Evolutionary conservation across 192 early-diverging fungal species (phyloP), one percentile per base, ranked within the genome.

Genomic region (Umbelopsis sp.): DNA sequence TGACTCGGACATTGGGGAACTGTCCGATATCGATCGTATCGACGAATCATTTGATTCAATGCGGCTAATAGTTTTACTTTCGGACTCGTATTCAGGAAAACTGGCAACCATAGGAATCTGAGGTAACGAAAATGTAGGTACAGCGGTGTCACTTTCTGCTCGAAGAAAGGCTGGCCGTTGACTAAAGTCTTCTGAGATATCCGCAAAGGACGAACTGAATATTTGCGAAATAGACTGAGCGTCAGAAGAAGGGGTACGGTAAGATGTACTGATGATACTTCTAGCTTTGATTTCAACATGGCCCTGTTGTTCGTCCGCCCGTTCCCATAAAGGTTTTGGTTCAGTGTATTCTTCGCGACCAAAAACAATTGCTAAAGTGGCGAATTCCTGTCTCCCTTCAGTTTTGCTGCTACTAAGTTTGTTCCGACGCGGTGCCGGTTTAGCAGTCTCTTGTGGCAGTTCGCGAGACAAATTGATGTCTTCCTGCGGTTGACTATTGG

Each of bases 321-420:
- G 49, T 49, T 77, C 71, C 76, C 76, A 77, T 11, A 77, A 52
- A 13, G 72, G 49, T 16, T 73, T 73, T 20, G 67, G 67, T 25
- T 77, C 68, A 6, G 66, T 68, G 45, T 77, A 77, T 69, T 77
- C 76, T 44, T 48, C 67, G 27, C 72, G 68, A 22, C 76, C 76
- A 70, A 77, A 77, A 18, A 77, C 76, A 1, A 71, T 72, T 1
- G 76, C 76, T n/a, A 77, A 46, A 27, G 76, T 71, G 23, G 76
- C 76, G 35, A 71, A 47, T 66, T 77, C 76, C 48, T 65, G 47
- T 8, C 66, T 65, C 33, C 75, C 70, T 50, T 71, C 75, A 30
- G 0, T 61, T 35, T 61, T 61, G 25, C 33, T n/a, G 12, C 27
- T 35, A 16, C 33, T 61, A 15, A n/a, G 55, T 15, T 30, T 27